phyloP scores from a whole-genome alignment of 306 rosid species.

The Hippophae tibetana region DNA sequence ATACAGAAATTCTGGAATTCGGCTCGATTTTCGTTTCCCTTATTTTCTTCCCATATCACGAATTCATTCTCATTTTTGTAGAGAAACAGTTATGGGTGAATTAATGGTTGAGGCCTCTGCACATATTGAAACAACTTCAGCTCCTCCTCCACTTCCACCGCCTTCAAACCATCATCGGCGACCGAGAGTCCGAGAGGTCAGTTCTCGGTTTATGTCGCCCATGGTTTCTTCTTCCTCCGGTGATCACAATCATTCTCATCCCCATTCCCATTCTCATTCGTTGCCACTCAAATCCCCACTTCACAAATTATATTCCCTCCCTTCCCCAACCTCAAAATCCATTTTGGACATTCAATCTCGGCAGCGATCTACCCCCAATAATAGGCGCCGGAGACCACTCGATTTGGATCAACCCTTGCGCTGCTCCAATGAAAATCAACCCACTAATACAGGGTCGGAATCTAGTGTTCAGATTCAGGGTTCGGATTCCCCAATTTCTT shows the following conservation, averaged over 20 bases:
- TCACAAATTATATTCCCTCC: not conserved
- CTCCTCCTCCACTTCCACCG: constrained; percentile 31
- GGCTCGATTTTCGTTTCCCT: no score
- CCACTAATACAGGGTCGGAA: constrained; percentile 5
- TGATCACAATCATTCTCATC: not conserved
- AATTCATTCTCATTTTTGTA: not conserved
- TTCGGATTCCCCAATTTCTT: constrained; percentile 37
- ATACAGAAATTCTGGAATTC: no score
- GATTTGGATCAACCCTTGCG: constrained; percentile 36
- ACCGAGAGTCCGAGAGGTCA: constrained; percentile 80
- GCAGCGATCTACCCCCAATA: constrained; percentile 25
- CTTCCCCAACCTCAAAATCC: constrained; percentile 4
- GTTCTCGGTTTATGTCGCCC: constrained; percentile 82
- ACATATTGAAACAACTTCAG: not conserved
- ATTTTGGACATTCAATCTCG: constrained; percentile 12
- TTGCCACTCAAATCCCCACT: constrained; percentile 16
- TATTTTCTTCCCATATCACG: not conserved
- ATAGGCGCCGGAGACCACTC: constrained; percentile 33
- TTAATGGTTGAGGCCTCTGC: constrained; percentile 13
- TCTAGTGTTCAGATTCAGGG: constrained; percentile 22
- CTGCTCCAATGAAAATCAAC: constrained; percentile 36
- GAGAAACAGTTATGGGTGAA: constrained; percentile 11
- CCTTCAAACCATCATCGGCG: constrained; percentile 39
- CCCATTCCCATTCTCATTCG: constrained; percentile 1
- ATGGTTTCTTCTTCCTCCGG: constrained; percentile 16